These are phyloP conservation scores for Kockiozyma suomiensis DNA, from an alignment of 805 yeast genomes.

Conservation along the genomic window DNA sequence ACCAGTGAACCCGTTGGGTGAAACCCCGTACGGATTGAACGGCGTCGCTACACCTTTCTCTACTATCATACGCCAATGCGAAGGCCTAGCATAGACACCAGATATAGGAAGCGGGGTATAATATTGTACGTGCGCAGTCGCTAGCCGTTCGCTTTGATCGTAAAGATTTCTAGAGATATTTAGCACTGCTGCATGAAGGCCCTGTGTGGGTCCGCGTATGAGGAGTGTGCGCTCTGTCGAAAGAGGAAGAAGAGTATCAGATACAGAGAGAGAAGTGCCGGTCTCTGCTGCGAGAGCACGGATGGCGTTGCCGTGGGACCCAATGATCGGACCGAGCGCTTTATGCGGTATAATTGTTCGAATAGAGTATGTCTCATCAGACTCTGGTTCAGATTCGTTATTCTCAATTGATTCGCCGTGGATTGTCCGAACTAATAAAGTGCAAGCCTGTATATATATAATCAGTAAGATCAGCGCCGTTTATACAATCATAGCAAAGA, in stretches of 20 bases:
- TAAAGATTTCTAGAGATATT: constrained; percentile 5
- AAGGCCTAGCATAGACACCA: constrained; percentile 23
- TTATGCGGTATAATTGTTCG: constrained; percentile 25
- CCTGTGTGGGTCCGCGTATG: constrained; percentile 9
- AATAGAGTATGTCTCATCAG: constrained; percentile 6
- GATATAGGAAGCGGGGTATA: constrained; percentile 23
- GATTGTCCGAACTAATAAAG: constrained; percentile 3
- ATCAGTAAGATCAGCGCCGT: neutral
- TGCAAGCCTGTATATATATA: neutral
- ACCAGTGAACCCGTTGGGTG: constrained; percentile 25
- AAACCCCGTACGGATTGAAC: constrained; percentile 28
- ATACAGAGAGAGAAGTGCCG: constrained; percentile 16
- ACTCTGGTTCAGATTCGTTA: neutral
- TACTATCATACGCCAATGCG: constrained; percentile 17
- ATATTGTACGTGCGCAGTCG: constrained; percentile 14
- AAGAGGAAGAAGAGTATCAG: constrained; percentile 28
- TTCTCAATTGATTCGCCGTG: neutral
- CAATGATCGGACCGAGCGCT: constrained; percentile 23
- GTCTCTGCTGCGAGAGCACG: constrained; percentile 7
- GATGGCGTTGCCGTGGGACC: constrained; percentile 6
- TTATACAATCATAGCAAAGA: neutral
- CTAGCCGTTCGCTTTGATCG: constrained; percentile 16
- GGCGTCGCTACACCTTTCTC: constrained; percentile 29
- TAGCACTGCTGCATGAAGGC: constrained; percentile 5
- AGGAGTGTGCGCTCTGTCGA: constrained; percentile 29